phyloP scores from a whole-genome alignment of 495 filamentous ascomycete genomes.

The Tuber melanosporum region DNA sequence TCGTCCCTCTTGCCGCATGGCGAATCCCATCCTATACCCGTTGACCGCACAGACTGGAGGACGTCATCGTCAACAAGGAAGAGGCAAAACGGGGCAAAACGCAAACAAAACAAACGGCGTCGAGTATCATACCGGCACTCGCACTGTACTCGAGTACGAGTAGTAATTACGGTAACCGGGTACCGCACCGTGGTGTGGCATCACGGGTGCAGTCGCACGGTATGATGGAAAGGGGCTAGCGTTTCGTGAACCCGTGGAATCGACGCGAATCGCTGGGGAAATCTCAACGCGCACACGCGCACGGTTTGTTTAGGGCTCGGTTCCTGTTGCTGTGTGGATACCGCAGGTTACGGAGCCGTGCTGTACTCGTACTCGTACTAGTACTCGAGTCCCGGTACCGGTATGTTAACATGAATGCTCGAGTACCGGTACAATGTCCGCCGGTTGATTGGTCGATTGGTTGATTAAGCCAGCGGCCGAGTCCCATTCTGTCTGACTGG shows the following conservation, averaged over 20 bases:
- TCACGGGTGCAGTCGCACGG: background rate
- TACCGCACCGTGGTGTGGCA: background rate
- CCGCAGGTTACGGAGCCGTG: background rate
- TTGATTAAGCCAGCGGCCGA: too few species aligned
- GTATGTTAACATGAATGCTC: background rate
- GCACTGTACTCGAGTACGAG: too few species aligned
- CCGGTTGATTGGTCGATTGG: background rate
- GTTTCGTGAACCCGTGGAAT: background rate
- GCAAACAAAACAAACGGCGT: slow-evolving; percentile 1
- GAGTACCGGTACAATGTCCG: background rate
- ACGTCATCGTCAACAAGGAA: background rate
- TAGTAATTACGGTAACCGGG: background rate
- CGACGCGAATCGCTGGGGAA: background rate
- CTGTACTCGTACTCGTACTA: too few species aligned
- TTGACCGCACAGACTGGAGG: background rate
- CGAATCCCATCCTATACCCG: background rate
- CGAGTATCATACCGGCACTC: background rate
- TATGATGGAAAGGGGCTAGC: background rate
- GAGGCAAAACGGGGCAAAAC: background rate
- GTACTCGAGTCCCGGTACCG: too few species aligned
- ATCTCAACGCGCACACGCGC: background rate
- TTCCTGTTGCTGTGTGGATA: background rate
- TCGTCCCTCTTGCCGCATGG: background rate
- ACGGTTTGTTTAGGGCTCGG: slow-evolving; percentile 1
- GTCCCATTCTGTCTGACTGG: background rate